phyloP scores from a whole-genome alignment of 2,329 filamentous ascomycete genomes.

The Pseudopyricularia cyperi region DNA sequence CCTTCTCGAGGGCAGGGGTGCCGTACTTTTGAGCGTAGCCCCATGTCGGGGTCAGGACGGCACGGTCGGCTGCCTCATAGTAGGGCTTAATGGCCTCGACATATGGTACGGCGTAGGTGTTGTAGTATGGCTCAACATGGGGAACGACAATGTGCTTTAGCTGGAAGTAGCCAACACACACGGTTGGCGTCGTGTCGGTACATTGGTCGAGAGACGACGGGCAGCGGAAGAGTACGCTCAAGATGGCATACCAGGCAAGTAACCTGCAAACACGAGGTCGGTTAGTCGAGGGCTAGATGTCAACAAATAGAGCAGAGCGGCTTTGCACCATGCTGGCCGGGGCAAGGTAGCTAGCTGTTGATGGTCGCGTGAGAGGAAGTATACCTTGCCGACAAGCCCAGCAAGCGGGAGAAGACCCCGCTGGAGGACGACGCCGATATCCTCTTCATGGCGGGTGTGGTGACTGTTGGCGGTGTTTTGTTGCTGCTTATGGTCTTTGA shows the following conservation, averaged over 20 bases:
- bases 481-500: neutral
- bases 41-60: conserved; percentile 56
- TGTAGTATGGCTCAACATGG: conserved; percentile 73
- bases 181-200: conserved; percentile 53
- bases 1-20: conserved; percentile 57
- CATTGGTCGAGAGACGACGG: conserved; percentile 57
- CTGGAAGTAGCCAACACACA: conserved; percentile 76
- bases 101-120: conserved; percentile 72
- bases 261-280: conserved; percentile 35
- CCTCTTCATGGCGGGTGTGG: conserved; percentile 22
- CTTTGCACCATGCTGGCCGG: no score
- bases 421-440: conserved; percentile 15
- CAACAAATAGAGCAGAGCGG: no score
- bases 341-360: no score
- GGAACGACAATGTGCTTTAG: conserved; percentile 52
- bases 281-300: no score
- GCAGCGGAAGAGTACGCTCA: conserved; percentile 73
- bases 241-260: conserved; percentile 72
- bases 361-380: neutral
- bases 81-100: conserved; percentile 68
- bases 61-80: conserved; percentile 46
- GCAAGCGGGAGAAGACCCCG: conserved; percentile 22
- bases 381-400: conserved; percentile 19
- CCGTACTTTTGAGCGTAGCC: conserved; percentile 59
- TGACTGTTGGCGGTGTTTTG: conserved; percentile 12